These are phyloP conservation scores for Massarina eburnea DNA, from an alignment of 2,329 filamentous ascomycete species.

Conservation along the genomic window DNA sequence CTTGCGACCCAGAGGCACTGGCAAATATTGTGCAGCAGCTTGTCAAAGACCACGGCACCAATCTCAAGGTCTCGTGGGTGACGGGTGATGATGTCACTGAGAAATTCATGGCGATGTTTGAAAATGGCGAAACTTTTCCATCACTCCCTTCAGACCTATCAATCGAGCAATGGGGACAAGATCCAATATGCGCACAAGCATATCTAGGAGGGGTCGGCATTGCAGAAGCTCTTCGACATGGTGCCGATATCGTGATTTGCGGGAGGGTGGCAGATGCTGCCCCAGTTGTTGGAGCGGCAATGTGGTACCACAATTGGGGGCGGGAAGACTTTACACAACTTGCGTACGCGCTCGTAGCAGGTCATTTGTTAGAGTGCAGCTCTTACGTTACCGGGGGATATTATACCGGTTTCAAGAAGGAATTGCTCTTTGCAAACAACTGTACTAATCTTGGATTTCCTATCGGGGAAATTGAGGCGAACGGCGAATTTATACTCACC, in stretches of 20 bases:
- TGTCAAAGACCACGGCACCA: not conserved
- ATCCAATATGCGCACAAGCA: slow-evolving; percentile 8
- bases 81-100: slow-evolving; percentile 19
- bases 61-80: slow-evolving; percentile 7
- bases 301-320: slow-evolving; percentile 57
- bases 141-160: slow-evolving; percentile 43
- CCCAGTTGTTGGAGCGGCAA: slow-evolving; percentile 7
- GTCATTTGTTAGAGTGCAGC: slow-evolving; percentile 45
- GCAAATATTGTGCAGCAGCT: slow-evolving; percentile 4
- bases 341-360: slow-evolving; percentile 40
- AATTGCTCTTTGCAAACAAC: slow-evolving; percentile 30
- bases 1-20: slow-evolving; percentile 6
- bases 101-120: slow-evolving; percentile 36
- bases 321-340: slow-evolving; percentile 39
- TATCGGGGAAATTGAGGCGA: slow-evolving; percentile 21
- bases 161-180: slow-evolving; percentile 37
- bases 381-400: slow-evolving; percentile 35
- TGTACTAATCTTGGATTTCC: slow-evolving; percentile 38
- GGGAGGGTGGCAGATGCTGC: slow-evolving; percentile 27
- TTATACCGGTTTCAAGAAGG: slow-evolving; percentile 46
- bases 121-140: slow-evolving; percentile 41
- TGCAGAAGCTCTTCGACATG: slow-evolving; percentile 7
- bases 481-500: slow-evolving; percentile 22
- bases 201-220: slow-evolving; percentile 9
- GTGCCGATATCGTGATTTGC: slow-evolving; percentile 16